A percentile compares a stretch with the other conserved stretches of the same genome.
Evolutionary conservation across 169 alveolate species (phyloP).

Genomic region (Eimeria sp.): DNA sequence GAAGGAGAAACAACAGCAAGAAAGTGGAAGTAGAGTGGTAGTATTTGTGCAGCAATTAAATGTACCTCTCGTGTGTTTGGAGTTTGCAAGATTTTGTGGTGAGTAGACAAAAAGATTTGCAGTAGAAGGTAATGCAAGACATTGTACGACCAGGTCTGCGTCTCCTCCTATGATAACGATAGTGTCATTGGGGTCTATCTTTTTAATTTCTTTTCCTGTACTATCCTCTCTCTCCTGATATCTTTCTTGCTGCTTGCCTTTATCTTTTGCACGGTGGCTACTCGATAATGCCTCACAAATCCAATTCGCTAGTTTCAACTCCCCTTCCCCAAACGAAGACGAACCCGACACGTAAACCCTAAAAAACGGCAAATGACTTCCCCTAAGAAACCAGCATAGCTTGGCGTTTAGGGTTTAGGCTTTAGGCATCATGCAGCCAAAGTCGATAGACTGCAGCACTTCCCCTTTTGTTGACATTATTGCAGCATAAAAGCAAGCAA

Average conservation of each 20-base stretch:
- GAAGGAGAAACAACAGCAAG: no score
- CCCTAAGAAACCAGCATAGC: no score
- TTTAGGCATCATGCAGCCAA: no score
- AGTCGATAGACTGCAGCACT: no score
- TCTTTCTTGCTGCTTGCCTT: not conserved
- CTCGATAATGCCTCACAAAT: conserved; percentile 13
- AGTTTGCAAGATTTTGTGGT: conserved; percentile 78
- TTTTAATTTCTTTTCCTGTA: not conserved
- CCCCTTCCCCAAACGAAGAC: conserved; percentile 87
- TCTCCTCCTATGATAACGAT: conserved; percentile 87
- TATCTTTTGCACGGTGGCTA: not conserved
- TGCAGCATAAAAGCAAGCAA: no score
- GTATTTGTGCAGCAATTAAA: not conserved
- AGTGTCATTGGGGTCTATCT: conserved; percentile 63
- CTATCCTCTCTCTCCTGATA: not conserved
- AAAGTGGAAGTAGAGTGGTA: no score
- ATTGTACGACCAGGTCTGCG: conserved; percentile 86
- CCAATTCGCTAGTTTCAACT: conserved; percentile 87
- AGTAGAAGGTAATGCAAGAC: conserved; percentile 83
- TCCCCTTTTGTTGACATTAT: no score
- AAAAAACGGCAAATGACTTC: not conserved
- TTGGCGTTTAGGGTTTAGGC: no score
- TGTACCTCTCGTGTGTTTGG: not conserved
- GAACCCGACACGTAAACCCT: conserved; percentile 85
- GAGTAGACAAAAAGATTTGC: conserved; percentile 85